Evolutionary conservation across 75 land plant genomes (phyloP), one percentile per base, ranked within the genome.

Genomic region (Cunninghamia lanceolata): DNA sequence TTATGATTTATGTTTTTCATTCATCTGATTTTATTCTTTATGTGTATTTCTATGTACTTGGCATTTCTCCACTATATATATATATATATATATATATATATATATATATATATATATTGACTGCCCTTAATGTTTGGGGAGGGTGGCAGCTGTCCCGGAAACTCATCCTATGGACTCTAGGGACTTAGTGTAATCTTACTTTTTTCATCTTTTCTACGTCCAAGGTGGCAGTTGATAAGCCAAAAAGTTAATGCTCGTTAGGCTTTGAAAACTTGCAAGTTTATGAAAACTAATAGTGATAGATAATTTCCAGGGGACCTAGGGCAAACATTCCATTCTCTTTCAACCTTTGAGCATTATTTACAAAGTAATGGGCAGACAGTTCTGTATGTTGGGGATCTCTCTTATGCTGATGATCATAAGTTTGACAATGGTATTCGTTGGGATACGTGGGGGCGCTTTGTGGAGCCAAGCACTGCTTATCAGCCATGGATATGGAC

Each of bases 401-500:
- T 98, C 43, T 95, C 99, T 19, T 98, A 98, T 91, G 99, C 96
- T 75, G 99, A 98, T 87, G 88, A 88, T 82, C 93, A 98, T 84
- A 71, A 89, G 39, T 87, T 89, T 54, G 93, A 96, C 84, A 86
- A 95, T 86, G 93, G 95, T 16, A 85, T 90, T 68, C 90, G 99
- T 21, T 98, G 95, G 97, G 99, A 98, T 89, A 89, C 97, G 30
- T 98, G 97, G 97, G 96, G 95, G 2, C 95, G 96, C 32, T 93
- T 96, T 85, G 43, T 93, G 77, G 99, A 98, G 77, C 85, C 66
- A 82, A 93, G 94, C 87, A 84, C 96, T 78, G 99, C 99, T 32
- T 96, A 98, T 90, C 99, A 98, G 89, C 96, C 99, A n/a, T 98
- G 96, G 96, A 93, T 98, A 15, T 98, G 99, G 99, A 89, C 94